These are phyloP conservation scores for Cupressus sempervirens DNA, from an alignment of 75 land plant genomes.

Conservation along the genomic window DNA sequence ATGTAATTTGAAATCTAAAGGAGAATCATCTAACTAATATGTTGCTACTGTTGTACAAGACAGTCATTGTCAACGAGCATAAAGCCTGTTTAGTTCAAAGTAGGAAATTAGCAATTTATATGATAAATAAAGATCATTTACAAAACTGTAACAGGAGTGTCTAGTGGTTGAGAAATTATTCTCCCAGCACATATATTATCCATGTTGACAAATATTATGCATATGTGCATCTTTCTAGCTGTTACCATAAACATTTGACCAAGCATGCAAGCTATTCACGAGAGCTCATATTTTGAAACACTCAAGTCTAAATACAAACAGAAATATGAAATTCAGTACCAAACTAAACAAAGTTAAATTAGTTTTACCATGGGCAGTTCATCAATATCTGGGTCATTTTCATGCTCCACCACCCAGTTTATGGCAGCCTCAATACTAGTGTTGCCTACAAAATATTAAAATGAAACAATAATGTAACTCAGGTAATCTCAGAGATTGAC, in stretches of 20 bases:
- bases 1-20: neutral
- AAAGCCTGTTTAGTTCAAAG: neutral
- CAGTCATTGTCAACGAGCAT: neutral
- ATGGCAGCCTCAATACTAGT: conserved; percentile 69
- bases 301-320: neutral
- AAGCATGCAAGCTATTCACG: neutral
- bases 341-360: neutral
- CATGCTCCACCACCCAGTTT: conserved; percentile 95
- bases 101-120: neutral
- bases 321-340: neutral
- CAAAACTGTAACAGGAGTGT: neutral
- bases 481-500: neutral
- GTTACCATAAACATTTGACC: neutral
- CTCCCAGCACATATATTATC: neutral
- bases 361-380: conserved; percentile 70
- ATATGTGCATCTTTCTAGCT: neutral
- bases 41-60: neutral
- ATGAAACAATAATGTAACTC: neutral
- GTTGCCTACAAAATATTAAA: conserved; percentile 41
- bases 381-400: conserved; percentile 86
- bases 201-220: neutral
- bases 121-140: neutral
- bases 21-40: neutral
- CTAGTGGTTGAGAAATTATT: neutral
- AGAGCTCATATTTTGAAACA: neutral